Evolutionary conservation across 208 protist species (phyloP).

Genomic region (Trypanosomatidae sp.): DNA sequence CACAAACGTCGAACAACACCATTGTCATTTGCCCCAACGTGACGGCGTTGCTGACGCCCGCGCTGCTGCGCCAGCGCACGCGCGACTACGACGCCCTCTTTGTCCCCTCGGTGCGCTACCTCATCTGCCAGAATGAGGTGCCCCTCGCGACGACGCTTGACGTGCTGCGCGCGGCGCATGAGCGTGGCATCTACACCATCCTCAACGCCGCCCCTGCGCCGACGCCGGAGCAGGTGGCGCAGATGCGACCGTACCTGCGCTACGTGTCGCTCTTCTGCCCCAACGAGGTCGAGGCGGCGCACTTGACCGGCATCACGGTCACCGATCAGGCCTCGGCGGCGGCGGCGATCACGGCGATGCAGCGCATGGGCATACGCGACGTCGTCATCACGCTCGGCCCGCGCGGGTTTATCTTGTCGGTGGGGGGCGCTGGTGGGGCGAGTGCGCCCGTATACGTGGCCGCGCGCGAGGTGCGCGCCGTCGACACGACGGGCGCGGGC

Average conservation of each 20-base stretch:
- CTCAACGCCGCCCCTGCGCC: constrained; percentile 89
- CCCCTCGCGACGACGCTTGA: constrained; percentile 74
- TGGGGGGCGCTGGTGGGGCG: no score
- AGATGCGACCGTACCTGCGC: constrained; percentile 60
- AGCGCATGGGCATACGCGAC: constrained; percentile 45
- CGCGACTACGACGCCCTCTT: constrained; percentile 47
- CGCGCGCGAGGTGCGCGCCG: constrained; percentile 64
- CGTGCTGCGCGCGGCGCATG: constrained; percentile 59
- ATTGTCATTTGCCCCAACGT: constrained; percentile 90
- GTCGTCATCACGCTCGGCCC: constrained; percentile 87
- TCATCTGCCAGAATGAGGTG: constrained; percentile 91
- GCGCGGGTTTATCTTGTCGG: constrained; percentile 58
- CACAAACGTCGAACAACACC: constrained; percentile 72
- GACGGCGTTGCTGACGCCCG: constrained; percentile 43
- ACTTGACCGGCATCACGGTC: constrained; percentile 73
- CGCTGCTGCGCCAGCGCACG: constrained; percentile 30
- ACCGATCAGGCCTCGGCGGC: constrained; percentile 37
- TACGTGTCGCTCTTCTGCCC: constrained; percentile 84
- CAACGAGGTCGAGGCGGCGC: constrained; percentile 86
- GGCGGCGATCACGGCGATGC: constrained; percentile 36
- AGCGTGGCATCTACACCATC: constrained; percentile 81
- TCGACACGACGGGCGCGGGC: constrained; percentile 90
- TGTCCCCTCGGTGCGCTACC: constrained; percentile 28
- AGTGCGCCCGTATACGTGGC: constrained; percentile 18
- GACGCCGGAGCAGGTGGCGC: constrained; percentile 31